These are phyloP conservation scores for Calonectria fujianensis DNA, from an alignment of 2,329 filamentous ascomycete genomes.

Conservation along the genomic window DNA sequence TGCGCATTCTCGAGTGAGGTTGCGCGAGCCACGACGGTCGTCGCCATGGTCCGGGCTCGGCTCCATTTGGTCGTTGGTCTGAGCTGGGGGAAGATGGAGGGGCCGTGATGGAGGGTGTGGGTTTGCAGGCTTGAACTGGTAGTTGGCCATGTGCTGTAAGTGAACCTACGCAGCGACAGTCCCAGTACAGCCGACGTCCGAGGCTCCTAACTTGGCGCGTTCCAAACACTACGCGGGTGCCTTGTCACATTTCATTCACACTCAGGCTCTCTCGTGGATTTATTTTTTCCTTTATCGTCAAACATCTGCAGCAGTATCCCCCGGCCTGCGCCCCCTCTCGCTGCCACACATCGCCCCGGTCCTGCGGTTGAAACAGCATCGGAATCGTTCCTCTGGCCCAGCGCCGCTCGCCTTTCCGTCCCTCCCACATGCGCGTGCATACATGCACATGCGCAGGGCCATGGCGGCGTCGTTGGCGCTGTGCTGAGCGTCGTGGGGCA, in stretches of 20 bases:
- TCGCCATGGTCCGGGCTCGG: background rate
- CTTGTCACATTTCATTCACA: background rate
- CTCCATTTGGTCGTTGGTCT: background rate
- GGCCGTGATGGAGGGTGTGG: background rate
- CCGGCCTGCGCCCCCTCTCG: background rate
- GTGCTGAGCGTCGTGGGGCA: constrained; percentile 29
- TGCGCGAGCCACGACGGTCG: background rate
- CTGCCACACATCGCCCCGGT: background rate
- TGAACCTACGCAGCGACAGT: constrained; percentile 4
- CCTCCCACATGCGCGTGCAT: constrained; percentile 12
- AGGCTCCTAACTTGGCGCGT: background rate
- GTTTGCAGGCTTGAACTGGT: background rate
- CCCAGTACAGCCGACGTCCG: background rate
- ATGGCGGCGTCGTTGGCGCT: constrained; percentile 17
- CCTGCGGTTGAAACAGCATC: constrained; percentile 9
- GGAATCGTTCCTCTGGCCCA: constrained; percentile 22
- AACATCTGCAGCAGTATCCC: background rate
- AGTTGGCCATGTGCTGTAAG: constrained; percentile 12
- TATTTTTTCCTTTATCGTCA: constrained; percentile 4
- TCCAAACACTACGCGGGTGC: background rate
- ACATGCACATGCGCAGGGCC: constrained; percentile 14
- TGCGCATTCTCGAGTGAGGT: background rate
- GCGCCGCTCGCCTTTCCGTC: constrained; percentile 11
- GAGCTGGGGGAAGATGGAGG: background rate
- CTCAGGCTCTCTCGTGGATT: background rate